Conservation (phyloP, 441 rosid species). For the Euphorbia corollata region DNA sequence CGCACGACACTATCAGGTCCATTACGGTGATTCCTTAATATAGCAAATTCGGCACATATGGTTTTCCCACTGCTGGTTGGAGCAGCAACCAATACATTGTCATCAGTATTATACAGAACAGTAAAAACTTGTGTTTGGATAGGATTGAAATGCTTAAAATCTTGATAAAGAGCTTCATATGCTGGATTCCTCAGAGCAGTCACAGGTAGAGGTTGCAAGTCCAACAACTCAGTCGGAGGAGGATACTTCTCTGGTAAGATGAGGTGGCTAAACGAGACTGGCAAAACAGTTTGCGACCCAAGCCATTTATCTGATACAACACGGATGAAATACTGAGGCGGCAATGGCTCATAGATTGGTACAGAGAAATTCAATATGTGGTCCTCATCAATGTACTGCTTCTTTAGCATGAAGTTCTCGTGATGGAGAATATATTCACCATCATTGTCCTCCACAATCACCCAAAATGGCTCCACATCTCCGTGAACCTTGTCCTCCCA, state of each 20-base stretch:
- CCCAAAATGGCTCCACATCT: conserved; percentile 93
- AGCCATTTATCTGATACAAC: conserved; percentile 93
- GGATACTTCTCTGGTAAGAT: conserved; percentile 94
- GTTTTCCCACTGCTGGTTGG: conserved; percentile 98
- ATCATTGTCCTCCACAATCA: conserved; percentile 87
- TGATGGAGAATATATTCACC: conserved; percentile 88
- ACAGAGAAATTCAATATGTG: conserved; percentile 85
- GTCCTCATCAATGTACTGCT: conserved; percentile 44
- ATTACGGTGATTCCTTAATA: conserved; percentile 77
- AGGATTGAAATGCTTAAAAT: conserved; percentile 75
- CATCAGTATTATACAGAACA: conserved; percentile 74
- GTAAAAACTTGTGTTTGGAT: conserved; percentile 95
- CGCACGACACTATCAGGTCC: conserved; percentile 61
- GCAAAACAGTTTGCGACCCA: conserved; percentile 79
- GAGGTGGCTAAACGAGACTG: conserved; percentile 52
- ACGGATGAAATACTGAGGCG: conserved; percentile 84
- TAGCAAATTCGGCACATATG: conserved; percentile 88
- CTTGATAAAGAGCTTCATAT: conserved; percentile 78
- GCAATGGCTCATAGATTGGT: conserved; percentile 84
- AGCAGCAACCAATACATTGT: conserved; percentile 87
- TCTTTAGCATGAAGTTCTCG: conserved; percentile 78
- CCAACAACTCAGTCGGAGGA: conserved; percentile 66
- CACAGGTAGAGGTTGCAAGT: conserved; percentile 79
- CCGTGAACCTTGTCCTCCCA: conserved; percentile 96
- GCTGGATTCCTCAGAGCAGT: conserved; percentile 81